Conservation (phyloP, 306 rosid species). For the Argentina anserina region DNA sequence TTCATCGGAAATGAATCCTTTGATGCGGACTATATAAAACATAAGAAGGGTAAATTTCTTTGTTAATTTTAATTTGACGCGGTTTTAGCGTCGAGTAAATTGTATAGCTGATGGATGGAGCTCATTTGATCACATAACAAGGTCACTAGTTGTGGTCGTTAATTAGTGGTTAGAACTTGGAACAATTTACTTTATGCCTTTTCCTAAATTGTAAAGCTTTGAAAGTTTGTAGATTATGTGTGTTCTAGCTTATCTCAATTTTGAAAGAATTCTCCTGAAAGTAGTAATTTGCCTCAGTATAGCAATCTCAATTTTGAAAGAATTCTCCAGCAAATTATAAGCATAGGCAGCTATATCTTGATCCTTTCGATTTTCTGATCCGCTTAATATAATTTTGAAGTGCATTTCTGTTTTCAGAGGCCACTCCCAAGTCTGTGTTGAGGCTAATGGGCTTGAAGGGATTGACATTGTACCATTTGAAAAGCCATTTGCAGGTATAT, state of each 20-base stretch:
- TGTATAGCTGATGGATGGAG: background rate
- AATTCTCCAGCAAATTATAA: background rate
- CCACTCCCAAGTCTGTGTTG: conserved; percentile 88
- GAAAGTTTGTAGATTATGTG: background rate
- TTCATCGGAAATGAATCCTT: no score
- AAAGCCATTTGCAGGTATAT: conserved; percentile 94
- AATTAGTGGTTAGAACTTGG: background rate
- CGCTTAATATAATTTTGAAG: background rate
- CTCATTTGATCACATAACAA: background rate
- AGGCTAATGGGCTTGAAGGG: conserved; percentile 95
- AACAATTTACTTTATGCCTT: no score
- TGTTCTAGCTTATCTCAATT: background rate
- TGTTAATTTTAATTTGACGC: no score
- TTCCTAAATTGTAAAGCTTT: background rate
- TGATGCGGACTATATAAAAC: no score
- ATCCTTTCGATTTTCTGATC: background rate
- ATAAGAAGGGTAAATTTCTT: no score
- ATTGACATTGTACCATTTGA: conserved; percentile 89
- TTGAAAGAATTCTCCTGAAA: background rate
- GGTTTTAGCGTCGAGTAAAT: no score
- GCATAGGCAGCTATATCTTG: background rate
- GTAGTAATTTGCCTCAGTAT: background rate
- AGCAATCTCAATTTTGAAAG: background rate
- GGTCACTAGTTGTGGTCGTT: background rate
- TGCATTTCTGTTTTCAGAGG: conserved; percentile 49